These are phyloP conservation scores for Boletus rubescentipes DNA, from an alignment of 768 basidiomycete species.

Conservation along the genomic window DNA sequence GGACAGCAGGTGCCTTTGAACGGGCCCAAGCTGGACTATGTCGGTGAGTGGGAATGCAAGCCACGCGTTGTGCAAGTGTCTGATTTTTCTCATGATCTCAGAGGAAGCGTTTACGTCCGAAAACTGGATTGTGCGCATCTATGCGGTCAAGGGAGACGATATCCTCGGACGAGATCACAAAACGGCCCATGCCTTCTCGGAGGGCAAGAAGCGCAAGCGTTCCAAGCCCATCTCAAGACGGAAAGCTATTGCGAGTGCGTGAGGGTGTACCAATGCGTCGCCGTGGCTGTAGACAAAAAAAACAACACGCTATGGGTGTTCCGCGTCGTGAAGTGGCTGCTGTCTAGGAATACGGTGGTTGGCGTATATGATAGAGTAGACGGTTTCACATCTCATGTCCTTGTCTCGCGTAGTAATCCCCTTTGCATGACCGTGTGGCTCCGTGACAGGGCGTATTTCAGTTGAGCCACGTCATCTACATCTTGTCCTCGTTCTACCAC, in stretches of 20 bases:
- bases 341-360: background rate
- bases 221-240: constrained; percentile 66
- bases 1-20: constrained; percentile 74
- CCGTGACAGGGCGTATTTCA: constrained; percentile 12
- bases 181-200: constrained; percentile 78
- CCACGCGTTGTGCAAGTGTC: background rate
- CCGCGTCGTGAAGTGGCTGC: background rate
- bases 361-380: constrained; percentile 6
- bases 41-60: constrained; percentile 53
- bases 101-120: constrained; percentile 99
- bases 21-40: constrained; percentile 82
- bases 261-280: background rate
- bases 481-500: constrained; percentile 5
- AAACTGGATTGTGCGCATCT: constrained; percentile 99
- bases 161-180: constrained; percentile 86
- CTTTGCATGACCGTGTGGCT: background rate
- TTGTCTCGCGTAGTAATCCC: background rate
- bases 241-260: constrained; percentile 37
- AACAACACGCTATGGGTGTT: background rate
- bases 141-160: constrained; percentile 93
- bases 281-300: constrained; percentile 1
- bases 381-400: background rate
- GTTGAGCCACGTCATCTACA: constrained; percentile 15
- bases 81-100: constrained; percentile 27
- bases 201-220: constrained; percentile 89